phyloP scores from a whole-genome alignment of 805 yeast species.

The Jamesozyma piceae region DNA sequence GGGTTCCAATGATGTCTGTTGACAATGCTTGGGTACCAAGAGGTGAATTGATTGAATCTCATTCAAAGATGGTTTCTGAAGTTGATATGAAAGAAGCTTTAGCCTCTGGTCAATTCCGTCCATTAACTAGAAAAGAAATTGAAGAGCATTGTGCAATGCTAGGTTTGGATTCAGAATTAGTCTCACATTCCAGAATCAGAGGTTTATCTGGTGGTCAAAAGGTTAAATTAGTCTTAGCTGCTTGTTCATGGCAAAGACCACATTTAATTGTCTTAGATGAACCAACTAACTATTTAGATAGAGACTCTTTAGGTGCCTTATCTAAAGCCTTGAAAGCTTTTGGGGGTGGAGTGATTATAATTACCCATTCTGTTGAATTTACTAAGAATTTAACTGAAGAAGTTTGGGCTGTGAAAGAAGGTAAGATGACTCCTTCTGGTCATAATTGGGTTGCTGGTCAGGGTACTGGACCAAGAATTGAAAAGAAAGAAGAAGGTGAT shows the following conservation, averaged over 20 bases:
- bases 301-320: conserved; percentile 96
- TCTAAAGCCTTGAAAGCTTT: conserved; percentile 93
- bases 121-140: conserved; percentile 96
- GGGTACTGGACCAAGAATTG: conserved; percentile 97
- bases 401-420: conserved; percentile 97
- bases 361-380: conserved; percentile 98
- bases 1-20: conserved; percentile 97
- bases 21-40: conserved; percentile 99
- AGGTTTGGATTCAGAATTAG: conserved; percentile 95
- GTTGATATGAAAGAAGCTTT: conserved; percentile 99
- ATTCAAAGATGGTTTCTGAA: conserved; percentile 96
- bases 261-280: conserved; percentile 96
- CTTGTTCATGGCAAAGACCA: conserved; percentile 99
- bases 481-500: conserved; percentile 92
- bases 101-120: conserved; percentile 99
- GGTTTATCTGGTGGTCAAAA: conserved; percentile 99
- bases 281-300: conserved; percentile 96
- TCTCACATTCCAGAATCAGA: conserved; percentile 96
- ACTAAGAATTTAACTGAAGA: conserved; percentile 96
- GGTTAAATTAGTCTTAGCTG: conserved; percentile 96
- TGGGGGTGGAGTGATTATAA: conserved; percentile 97
- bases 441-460: conserved; percentile 99
- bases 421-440: conserved; percentile 97
- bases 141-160: conserved; percentile 94
- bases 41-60: conserved; percentile 89